Conservation (phyloP, 805 yeast species). For the Barnettozyma pratensis region DNA sequence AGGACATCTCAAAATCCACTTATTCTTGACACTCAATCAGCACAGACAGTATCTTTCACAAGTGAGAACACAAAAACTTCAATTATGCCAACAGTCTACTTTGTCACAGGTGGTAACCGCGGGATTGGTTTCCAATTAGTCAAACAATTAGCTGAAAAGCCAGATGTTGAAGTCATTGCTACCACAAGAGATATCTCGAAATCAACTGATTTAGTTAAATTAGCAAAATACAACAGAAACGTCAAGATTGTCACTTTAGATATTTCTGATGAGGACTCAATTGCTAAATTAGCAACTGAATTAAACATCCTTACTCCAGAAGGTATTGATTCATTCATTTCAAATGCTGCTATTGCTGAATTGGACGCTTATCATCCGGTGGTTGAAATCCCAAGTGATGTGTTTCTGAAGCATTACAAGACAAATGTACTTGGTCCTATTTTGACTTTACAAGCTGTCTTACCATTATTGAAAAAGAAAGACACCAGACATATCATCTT, state of each 20-base stretch:
- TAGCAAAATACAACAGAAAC: conserved; percentile 2
- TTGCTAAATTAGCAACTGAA: neutral
- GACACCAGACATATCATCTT: conserved; percentile 19
- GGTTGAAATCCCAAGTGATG: neutral
- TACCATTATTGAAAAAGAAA: conserved; percentile 15
- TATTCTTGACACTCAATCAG: too few species aligned
- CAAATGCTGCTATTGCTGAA: conserved; percentile 12
- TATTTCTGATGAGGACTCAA: conserved; percentile 8
- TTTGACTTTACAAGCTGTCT: neutral
- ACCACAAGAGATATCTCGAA: neutral
- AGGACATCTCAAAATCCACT: too few species aligned
- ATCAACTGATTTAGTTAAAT: conserved; percentile 1
- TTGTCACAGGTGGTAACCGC: neutral
- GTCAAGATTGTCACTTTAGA: conserved; percentile 9
- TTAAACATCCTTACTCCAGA: conserved; percentile 3
- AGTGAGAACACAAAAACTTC: neutral
- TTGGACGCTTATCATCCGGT: neutral
- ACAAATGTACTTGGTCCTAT: conserved; percentile 12
- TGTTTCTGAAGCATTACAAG: conserved; percentile 2
- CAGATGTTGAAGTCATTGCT: neutral
- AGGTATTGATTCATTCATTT: conserved; percentile 12
- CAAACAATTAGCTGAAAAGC: neutral
- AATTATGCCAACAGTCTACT: neutral
- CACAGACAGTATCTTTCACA: too few species aligned
- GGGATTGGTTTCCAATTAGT: conserved; percentile 4